Conservation (phyloP, 2,329 filamentous ascomycete genomes). For the Paecilomyces niveus region DNA sequence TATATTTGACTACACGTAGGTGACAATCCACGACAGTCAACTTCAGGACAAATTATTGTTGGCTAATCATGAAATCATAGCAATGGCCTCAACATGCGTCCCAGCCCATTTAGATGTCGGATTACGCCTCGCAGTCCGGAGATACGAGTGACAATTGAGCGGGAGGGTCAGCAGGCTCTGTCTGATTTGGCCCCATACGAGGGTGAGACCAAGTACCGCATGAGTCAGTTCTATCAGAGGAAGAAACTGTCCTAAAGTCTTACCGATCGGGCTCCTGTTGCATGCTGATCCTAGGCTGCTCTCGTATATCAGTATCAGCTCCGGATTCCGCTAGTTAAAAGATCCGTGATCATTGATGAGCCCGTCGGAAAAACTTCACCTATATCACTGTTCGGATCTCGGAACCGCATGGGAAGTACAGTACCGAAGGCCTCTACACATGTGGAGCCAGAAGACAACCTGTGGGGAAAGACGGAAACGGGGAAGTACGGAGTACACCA, state of each 20-base stretch:
- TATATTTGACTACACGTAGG: constrained; percentile 50
- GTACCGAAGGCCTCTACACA: neutral
- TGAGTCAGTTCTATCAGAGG: constrained; percentile 46
- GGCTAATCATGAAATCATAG: constrained; percentile 18
- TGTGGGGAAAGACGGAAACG: neutral
- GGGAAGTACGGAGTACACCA: neutral
- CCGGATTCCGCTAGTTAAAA: neutral
- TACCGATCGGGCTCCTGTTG: neutral
- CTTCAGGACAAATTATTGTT: neutral
- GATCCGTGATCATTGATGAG: neutral
- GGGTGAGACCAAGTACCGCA: constrained; percentile 51
- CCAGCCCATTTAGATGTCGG: constrained; percentile 48
- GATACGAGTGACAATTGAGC: constrained; percentile 44
- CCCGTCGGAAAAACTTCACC: neutral
- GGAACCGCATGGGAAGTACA: neutral
- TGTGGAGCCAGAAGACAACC: neutral
- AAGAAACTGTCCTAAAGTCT: constrained; percentile 8
- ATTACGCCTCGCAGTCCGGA: constrained; percentile 45
- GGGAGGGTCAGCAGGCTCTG: constrained; percentile 48
- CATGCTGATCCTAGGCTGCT: neutral
- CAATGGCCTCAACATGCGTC: constrained; percentile 54
- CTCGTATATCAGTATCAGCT: neutral
- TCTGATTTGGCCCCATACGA: constrained; percentile 46
- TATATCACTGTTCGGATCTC: neutral
- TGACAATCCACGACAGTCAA: constrained; percentile 8